Conservation (phyloP, 106 monocot genomes). For the Acorus gramineus region DNA sequence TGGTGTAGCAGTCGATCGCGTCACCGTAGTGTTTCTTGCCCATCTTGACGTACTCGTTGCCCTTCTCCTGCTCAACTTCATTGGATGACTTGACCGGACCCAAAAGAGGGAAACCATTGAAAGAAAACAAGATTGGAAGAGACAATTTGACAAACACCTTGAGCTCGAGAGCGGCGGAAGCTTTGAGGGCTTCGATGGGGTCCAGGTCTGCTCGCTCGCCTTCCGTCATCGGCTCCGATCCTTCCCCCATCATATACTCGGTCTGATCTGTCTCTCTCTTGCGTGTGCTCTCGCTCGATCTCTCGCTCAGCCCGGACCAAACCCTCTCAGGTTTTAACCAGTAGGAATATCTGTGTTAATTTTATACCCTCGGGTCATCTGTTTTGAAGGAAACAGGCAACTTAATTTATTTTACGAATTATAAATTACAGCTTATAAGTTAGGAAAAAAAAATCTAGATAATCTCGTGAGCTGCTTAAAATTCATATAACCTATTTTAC, state of each 20-base stretch:
- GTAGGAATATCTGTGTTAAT: no score
- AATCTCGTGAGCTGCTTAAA: no score
- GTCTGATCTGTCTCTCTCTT: no score
- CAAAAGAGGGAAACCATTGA: not conserved
- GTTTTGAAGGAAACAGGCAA: no score
- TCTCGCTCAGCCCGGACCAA: no score
- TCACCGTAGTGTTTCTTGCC: constrained; percentile 74
- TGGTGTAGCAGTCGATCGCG: constrained; percentile 83
- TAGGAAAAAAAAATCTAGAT: no score
- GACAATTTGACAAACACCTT: constrained; percentile 30
- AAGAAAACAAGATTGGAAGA: not conserved
- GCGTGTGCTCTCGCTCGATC: no score
- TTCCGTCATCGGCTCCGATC: constrained; percentile 48
- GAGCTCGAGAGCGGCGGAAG: constrained; percentile 60
- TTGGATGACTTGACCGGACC: not conserved
- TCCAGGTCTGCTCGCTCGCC: constrained; percentile 64
- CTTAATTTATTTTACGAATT: no score
- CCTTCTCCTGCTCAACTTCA: constrained; percentile 52
- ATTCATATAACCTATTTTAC: no score
- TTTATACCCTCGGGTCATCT: no score
- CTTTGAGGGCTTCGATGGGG: constrained; percentile 73
- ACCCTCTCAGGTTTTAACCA: no score
- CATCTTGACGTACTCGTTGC: constrained; percentile 75
- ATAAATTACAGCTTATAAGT: no score
- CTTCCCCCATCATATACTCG: constrained; percentile 76